Percentiles rank a stretch among this genome's conserved stretches.
Conservation (phyloP, 768 basidiomycete species). For the Hysterangium stoloniferum region DNA sequence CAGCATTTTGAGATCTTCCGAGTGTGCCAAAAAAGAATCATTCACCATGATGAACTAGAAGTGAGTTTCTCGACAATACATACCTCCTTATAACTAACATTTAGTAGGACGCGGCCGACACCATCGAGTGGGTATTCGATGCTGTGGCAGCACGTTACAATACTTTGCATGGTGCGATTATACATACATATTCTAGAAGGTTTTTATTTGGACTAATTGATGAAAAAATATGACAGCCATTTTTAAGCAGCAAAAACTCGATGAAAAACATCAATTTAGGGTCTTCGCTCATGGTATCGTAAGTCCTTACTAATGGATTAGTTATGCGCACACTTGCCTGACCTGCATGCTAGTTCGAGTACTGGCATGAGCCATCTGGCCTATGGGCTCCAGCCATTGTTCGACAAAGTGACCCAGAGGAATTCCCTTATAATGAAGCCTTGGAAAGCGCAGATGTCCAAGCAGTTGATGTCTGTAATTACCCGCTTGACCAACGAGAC, state of each 20-base stretch:
- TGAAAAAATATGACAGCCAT: constrained; percentile 12
- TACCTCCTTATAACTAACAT: neutral
- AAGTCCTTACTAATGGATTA: neutral
- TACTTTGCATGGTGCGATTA: constrained; percentile 15
- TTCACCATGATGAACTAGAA: constrained; percentile 23
- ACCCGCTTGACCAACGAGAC: constrained; percentile 16
- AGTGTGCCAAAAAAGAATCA: constrained; percentile 18
- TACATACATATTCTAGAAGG: too few species aligned
- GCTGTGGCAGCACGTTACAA: constrained; percentile 17
- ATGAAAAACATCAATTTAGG: constrained; percentile 20
- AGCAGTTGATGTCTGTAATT: constrained; percentile 17
- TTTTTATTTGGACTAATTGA: neutral
- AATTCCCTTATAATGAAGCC: constrained; percentile 18
- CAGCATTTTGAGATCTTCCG: constrained; percentile 17
- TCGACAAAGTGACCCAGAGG: constrained; percentile 13
- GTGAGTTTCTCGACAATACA: neutral
- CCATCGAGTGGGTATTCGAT: constrained; percentile 10
- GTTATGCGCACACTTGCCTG: constrained; percentile 3
- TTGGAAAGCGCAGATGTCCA: constrained; percentile 17
- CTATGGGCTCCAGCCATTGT: constrained; percentile 6
- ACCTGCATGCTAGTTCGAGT: neutral
- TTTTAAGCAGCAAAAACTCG: constrained; percentile 20
- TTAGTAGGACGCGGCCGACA: neutral
- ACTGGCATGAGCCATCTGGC: neutral
- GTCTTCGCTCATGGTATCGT: constrained; percentile 21